Base-by-base conservation (phyloP, 306 rosid species). In the Delonix regia region DNA sequence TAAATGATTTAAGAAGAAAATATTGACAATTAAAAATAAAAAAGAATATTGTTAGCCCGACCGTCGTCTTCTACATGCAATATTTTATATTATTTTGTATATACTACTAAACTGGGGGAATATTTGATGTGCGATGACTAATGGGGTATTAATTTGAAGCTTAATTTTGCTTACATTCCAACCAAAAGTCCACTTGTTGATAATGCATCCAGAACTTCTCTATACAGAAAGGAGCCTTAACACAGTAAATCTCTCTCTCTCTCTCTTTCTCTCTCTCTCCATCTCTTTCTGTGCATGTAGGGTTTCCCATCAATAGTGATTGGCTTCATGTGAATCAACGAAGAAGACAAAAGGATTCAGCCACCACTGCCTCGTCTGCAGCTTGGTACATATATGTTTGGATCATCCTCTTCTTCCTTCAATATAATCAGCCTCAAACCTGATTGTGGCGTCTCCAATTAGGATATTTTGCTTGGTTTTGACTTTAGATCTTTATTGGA, bases 31-130 rank as follows among this genome's bases (percentile, higher is more conserved):
- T 65, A n/a, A 16, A 64, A 66, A 61, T 13, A 74, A 33, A 34
- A 44, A 65, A 68, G 77, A 4, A 73, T 75, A 67, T 60, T 73
- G 55, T 74, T 81, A 69, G 78, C 79, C 93, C 93, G 93, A 92
- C 97, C 88, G 75, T 86, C 80, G 97, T 92, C 95, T 86, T 82
- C 85, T 82, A 44, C 81, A 52, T 76, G 77, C 41, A 83, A 68
- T 61, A 52, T 83, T 76, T 61, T 71, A 41, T 75, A 82, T 76
- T 8, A 62, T 83, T 67, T 67, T 59, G 34, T 67, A 69, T 52
- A 82, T 82, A 80, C n/a, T 74, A 52, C 1, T 62, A 56, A 64
- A 73, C 66, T 74, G 81, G 74, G 33, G 80, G 81, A 87, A 86
- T 89, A 87, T 83, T 83, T 86, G 83, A 81, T 70, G 87, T 69